Evolutionary conservation across 2,329 filamentous ascomycete species (phyloP), one percentile per base, ranked within the genome.

Genomic region (Paecilomyces formosus): DNA sequence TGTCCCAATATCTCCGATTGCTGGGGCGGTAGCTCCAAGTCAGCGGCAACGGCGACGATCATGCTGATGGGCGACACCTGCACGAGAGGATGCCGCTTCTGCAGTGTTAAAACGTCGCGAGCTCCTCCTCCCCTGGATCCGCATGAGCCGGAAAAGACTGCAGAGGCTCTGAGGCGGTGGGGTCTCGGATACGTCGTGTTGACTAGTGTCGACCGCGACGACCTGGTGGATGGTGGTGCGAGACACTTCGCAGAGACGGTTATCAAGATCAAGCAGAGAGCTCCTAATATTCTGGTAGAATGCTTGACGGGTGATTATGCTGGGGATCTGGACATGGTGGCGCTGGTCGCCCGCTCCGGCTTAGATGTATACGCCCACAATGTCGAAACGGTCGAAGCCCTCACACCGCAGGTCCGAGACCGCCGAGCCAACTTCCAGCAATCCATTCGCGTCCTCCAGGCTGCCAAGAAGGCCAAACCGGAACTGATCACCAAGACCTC

Each of bases 11-110:
- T 99, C 61, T 92, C 89, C 63, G 93, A 97, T 73, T 99, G 94
- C 80, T 99, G 94, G 94, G 94, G 94, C 61, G 94, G 94, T 33
- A 86, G 82, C 70, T 85, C 88, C 73, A 96, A 96, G 79, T 88
- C 86, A 64, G 88, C 91, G 26, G 94, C 94, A 3, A 99, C 94
- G 31, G 94, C 94, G 2, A 99, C 94, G 11, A 97, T 99, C 75
- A 99, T 99, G 94, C 80, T 99, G 54, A 97, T 97, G 92, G 94
- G 94, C 63, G 94, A 99, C 74, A 97, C 93, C 8, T 99, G 94
- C 76, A 99, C 94, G 18, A 85, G 94, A 60, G 94, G 93, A 18
- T 99, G 94, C 76, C 86, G 94, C 56, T 99, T 99, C 81, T 99
- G 94, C 82, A 91, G 88, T 64, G 94, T 99, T 56, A 97, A 97